Base-by-base conservation (phyloP, 2,329 filamentous ascomycete species). In the Talaromyces piceae region DNA sequence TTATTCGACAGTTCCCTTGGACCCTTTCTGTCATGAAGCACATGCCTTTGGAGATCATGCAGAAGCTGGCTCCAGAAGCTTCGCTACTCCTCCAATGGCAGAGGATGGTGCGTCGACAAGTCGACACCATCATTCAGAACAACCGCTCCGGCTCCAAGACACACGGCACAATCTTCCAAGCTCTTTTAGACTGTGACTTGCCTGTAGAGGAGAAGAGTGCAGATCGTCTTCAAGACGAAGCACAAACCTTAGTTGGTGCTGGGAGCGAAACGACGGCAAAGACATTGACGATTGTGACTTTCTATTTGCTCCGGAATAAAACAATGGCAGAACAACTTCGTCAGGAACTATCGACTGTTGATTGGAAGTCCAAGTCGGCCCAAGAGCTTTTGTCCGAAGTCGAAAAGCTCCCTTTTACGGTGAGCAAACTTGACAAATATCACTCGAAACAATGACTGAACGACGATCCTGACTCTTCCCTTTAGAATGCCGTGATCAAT, bases 331-430 rank as follows among this genome's bases (percentile, higher is more conserved):
- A 30, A 3, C 58, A 54, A 26, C 44, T 68, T 23, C 61, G 59
- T 0, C 50, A 45, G 11, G 66, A 71, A 48, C 54, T 69, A 58
- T 57, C 52, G 28, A 61, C 56, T 39, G 57, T 47, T 12, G 27
- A 23, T 16, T 49, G 63, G 49, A 52, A 58, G 33, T 62, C 55
- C n/a, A 55, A 59, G 6, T 41, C 41, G 5, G 59, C 56, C 9
- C 55, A 55, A n/a, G 57, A 58, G 22, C 52, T 57, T 5, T 63
- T 60, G 61, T 37, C 56, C 2, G 60, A 69, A 16, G 57, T 72
- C 22, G 68, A 73, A 56, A 58, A 60, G 43, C 52, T 72, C 12
- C 69, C 69, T 0, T 72, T n/a, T n/a, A n/a, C n/a, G n/a, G n/a
- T n/a, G n/a, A n/a, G n/a, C n/a, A n/a, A n/a, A 71, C 52, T 54